These are phyloP conservation scores for Psidium guajava DNA, from an alignment of 345 rosid genomes.

Conservation along the genomic window DNA sequence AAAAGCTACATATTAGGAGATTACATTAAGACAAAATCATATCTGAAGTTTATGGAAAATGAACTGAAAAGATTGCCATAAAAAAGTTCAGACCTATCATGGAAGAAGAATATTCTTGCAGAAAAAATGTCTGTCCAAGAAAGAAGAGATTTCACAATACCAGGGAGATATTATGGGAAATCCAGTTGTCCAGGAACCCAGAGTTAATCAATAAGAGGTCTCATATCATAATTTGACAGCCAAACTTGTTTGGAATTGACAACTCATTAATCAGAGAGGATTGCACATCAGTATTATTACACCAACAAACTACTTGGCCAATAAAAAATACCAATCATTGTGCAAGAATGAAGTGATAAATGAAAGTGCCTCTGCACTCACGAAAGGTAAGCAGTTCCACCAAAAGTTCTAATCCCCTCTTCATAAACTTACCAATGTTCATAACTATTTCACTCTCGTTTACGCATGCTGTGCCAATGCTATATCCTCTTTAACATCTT, in stretches of 20 bases:
- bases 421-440: neutral
- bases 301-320: neutral
- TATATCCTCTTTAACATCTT: neutral
- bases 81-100: neutral
- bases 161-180: neutral
- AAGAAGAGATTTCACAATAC: neutral
- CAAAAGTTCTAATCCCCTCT: neutral
- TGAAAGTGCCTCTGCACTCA: neutral
- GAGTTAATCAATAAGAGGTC: neutral
- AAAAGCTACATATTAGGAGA: neutral
- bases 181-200: neutral
- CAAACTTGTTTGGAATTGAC: neutral
- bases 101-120: neutral
- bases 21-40: neutral
- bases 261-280: neutral
- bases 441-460: neutral
- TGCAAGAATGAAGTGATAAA: neutral
- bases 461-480: neutral
- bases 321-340: neutral
- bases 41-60: neutral
- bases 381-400: neutral
- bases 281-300: neutral
- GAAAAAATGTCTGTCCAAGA: neutral
- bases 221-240: neutral
- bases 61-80: neutral